Evolutionary conservation across 805 yeast species (phyloP).

Genomic region (Starmerella sp.): DNA sequence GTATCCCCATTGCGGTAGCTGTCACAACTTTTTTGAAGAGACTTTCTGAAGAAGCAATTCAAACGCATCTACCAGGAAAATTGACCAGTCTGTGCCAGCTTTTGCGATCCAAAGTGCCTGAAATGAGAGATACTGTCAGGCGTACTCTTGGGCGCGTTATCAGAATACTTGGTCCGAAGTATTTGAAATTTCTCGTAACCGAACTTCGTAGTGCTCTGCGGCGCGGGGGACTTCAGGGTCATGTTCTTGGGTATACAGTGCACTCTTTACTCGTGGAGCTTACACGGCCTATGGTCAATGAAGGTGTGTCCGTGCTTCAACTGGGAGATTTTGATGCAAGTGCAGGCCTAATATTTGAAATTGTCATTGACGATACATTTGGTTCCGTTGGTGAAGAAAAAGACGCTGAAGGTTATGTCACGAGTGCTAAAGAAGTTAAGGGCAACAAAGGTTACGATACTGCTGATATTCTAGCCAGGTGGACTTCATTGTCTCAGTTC

Average conservation of each 20-base stretch:
- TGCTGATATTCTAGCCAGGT: conserved; percentile 62
- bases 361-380: conserved; percentile 84
- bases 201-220: conserved; percentile 71
- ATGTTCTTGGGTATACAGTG: conserved; percentile 78
- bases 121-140: conserved; percentile 75
- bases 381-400: conserved; percentile 90
- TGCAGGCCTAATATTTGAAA: conserved; percentile 47
- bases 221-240: conserved; percentile 78
- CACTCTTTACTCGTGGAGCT: conserved; percentile 58
- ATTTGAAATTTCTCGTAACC: conserved; percentile 59
- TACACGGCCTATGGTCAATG: conserved; percentile 22
- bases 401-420: conserved; percentile 82
- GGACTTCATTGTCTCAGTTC: conserved; percentile 49
- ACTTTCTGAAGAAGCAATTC: conserved; percentile 45
- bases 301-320: conserved; percentile 8
- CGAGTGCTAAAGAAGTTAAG: conserved; percentile 82
- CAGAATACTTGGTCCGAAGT: conserved; percentile 54
- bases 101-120: conserved; percentile 73
- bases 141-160: conserved; percentile 59
- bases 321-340: conserved; percentile 66
- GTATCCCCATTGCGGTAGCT: conserved; percentile 77
- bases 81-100: conserved; percentile 83
- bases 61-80: conserved; percentile 61
- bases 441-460: conserved; percentile 80
- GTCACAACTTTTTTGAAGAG: conserved; percentile 55